Conservation (phyloP, 2,329 filamentous ascomycete genomes). For the Colletotrichum tropicale region DNA sequence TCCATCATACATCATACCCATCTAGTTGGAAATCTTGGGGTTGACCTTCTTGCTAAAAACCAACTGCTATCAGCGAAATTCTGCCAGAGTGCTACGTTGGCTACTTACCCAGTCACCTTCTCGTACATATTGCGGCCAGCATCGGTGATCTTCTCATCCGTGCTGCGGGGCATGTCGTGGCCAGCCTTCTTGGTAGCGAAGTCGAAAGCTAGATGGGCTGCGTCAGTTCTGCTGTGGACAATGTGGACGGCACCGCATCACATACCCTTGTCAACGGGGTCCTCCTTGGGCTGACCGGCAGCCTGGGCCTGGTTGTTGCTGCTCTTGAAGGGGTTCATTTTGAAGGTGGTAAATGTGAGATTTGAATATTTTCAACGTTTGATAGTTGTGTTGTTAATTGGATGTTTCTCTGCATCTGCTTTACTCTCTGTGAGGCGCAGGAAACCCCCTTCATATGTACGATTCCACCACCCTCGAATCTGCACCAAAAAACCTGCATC, state of each 20-base stretch:
- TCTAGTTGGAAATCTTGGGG: constrained; percentile 39
- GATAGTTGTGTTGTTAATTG: neutral
- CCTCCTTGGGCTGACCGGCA: constrained; percentile 25
- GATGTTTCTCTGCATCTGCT: too few relatives aligned
- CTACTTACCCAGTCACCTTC: constrained; percentile 39
- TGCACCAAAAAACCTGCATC: neutral
- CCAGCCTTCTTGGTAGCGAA: constrained; percentile 37
- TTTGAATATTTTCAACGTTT: neutral
- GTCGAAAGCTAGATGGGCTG: constrained; percentile 27
- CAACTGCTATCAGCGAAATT: neutral
- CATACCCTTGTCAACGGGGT: constrained; percentile 45
- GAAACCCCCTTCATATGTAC: neutral
- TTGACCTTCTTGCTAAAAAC: constrained; percentile 27
- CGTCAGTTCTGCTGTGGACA: neutral
- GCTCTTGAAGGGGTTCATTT: constrained; percentile 14
- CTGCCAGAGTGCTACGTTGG: neutral
- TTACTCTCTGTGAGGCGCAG: neutral
- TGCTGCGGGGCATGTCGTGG: constrained; percentile 34
- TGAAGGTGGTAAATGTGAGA: neutral
- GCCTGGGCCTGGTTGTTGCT: neutral
- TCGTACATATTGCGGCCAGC: constrained; percentile 37
- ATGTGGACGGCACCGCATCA: neutral
- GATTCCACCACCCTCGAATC: neutral
- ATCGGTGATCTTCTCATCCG: constrained; percentile 44
- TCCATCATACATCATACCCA: neutral